Evolutionary conservation across 306 rosid genomes (phyloP), one percentile per base, ranked within the genome.

Genomic region (Inga leiocalycina): DNA sequence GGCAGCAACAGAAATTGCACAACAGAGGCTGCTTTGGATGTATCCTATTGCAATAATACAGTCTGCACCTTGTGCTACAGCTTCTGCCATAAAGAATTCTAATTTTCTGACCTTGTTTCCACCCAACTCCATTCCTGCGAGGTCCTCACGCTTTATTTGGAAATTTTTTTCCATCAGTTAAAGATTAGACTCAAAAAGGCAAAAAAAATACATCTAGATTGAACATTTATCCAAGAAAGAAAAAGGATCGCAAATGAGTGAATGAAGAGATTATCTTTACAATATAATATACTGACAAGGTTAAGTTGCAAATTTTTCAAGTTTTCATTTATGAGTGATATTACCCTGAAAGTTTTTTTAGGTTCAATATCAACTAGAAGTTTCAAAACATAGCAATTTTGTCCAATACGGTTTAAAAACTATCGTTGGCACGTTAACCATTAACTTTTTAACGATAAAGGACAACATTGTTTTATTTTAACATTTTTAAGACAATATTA

Each of bases 1-100:
- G 2, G 99, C 97, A 43, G 98, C 98, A 37, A 96, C 99, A 8
- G 98, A 97, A 77, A 97, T 93, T 52, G 99, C 97, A 13, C 98
- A 94, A 71, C 98, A 96, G 59, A 93, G 99, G 84, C 94, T 92
- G 90, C 99, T 96, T 81, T 96, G 99, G 81, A 96, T 92, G 83
- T 93, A 97, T 69, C 98, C 99, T 8, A 90, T 81, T 0, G 98
- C 92, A 64, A 96, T 80, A 48, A 96, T 62, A 72, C 94, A 93
- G 62, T 96, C 99, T 11, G 98, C 97, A 20, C 94, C 94, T 81
- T 90, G 89, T 0, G 85, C 88, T 76, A 93, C 83, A 1, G 97
- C 99, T 76, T 93, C 99, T 8, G 97, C 99, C 93, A 96, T 62
- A 80, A 93, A 85, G 88, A 96, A 96, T 77, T 96, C 99, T 88